Base-by-base conservation (phyloP, 306 rosid genomes). In the Boehmeria nivea region DNA sequence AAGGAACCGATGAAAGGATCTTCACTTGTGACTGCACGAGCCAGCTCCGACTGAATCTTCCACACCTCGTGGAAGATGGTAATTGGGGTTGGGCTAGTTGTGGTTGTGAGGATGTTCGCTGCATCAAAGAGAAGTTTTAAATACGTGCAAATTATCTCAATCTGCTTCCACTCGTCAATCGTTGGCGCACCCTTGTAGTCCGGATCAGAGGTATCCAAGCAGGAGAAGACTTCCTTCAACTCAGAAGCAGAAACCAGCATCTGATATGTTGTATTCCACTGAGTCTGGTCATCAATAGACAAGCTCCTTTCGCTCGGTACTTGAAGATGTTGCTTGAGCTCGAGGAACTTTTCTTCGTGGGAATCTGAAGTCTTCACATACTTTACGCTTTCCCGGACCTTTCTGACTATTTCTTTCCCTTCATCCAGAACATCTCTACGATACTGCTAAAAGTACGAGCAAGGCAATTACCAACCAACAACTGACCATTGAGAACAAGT, bases 31-130 rank as follows among this genome's bases (percentile, higher is more conserved):
- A 73, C 72, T 1, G 81, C 78, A 14, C 93, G 89, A 38, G 74
- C 67, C 22, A 81, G 63, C 69, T 84, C 98, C 6, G 85, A 67
- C 73, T 87, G 95, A 76, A 84, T 75, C 74, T 81, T 91, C 93
- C 98, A 87, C 49, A 87, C 95, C 72, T 91, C 98, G 28, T 87
- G 93, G 50, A 87, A 91, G 76, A 82, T 73, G 38, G 89, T 78
- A 28, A 82, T 74, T 18, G 85, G 76, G 49, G 89, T 65, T 51
- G 96, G 96, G 66, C 57, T 78, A 27, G 81, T 75, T 50, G 81
- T 70, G 19, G 77, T 60, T 6, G 79, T 70, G 40, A 87, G 95
- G 69, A 87, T 69, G 72, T 78, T 82, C 24, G 81, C 86, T 11
- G 89, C 94, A 54, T 87, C 95, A 48, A 66, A 78, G 44, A 91